Evolutionary conservation across 148 eudicot genomes (phyloP).

Genomic region (Pouteria glomerata): DNA sequence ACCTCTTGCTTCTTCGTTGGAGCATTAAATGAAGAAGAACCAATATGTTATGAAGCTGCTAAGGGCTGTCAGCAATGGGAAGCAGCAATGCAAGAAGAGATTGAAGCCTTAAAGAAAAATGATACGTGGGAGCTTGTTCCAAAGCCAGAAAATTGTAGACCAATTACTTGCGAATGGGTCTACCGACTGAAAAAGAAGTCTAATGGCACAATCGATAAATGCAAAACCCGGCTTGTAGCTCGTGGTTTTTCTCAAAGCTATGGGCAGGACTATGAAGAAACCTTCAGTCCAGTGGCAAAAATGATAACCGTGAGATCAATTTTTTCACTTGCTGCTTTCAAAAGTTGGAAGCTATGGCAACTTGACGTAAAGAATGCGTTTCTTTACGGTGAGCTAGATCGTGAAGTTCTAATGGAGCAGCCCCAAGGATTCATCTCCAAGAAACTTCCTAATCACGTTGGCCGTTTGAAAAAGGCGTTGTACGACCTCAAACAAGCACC

Average conservation of each 20-base stretch:
- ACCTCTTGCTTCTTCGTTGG: background rate
- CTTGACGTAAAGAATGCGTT: slow-evolving; percentile 4
- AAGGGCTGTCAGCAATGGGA: background rate
- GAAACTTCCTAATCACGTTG: background rate
- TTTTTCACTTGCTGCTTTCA: background rate
- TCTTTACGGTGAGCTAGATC: slow-evolving; percentile 5
- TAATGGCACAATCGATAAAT: background rate
- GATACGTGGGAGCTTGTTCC: slow-evolving; percentile 6
- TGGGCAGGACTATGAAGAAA: slow-evolving; percentile 7
- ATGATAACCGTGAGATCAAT: background rate
- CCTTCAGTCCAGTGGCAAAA: background rate
- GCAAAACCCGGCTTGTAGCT: background rate
- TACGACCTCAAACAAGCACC: background rate
- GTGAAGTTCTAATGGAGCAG: background rate
- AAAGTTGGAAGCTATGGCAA: slow-evolving; percentile 1
- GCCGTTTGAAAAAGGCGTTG: background rate
- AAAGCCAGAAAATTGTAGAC: background rate
- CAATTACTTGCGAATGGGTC: background rate
- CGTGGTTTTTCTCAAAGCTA: slow-evolving; percentile 9
- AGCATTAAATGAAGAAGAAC: background rate
- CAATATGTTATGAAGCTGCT: background rate
- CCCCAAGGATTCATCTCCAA: background rate
- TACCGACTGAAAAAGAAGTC: background rate
- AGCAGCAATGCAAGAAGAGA: slow-evolving; percentile 3
- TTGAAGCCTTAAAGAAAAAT: background rate